phyloP scores from a whole-genome alignment of 495 filamentous ascomycete genomes.

The Copromyces sp. region DNA sequence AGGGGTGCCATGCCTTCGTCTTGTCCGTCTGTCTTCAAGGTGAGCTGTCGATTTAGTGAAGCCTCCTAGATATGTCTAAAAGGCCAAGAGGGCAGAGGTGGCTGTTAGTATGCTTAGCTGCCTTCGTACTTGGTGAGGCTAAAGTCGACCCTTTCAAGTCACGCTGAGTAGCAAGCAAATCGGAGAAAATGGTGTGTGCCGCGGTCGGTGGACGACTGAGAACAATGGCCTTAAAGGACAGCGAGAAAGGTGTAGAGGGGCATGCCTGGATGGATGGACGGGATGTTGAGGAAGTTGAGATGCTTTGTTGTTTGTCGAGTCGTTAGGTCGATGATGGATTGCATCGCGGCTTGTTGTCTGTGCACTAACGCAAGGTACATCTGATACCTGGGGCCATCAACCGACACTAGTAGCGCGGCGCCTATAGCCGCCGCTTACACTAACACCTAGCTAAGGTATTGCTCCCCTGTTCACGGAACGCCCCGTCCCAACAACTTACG shows the following conservation, averaged over 20 bases:
- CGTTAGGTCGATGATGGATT: not conserved
- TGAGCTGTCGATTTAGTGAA: not conserved
- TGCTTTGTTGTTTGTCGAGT: not conserved
- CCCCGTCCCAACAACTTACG: not conserved
- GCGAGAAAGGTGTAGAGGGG: not conserved
- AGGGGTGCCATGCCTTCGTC: constrained; percentile 40
- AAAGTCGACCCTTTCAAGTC: not conserved
- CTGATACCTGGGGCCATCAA: not conserved
- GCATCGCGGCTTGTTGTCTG: not conserved
- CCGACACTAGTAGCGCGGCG: not conserved
- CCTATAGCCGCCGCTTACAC: not conserved
- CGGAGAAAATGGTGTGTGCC: not conserved
- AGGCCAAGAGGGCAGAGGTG: not conserved
- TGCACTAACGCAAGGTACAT: not conserved
- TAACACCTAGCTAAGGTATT: not conserved
- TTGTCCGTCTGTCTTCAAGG: not conserved
- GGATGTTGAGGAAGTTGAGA: not conserved
- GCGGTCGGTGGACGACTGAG: not conserved
- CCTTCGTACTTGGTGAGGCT: not conserved
- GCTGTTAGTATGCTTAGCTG: not conserved
- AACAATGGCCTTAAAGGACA: not conserved
- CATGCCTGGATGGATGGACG: not conserved
- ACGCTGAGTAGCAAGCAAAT: no score
- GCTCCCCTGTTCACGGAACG: not conserved
- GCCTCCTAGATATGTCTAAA: not conserved